Percentiles rank a stretch among this genome's conserved stretches.
These are phyloP conservation scores for Cercis canadensis DNA, from an alignment of 306 rosid species.

Conservation along the genomic window DNA sequence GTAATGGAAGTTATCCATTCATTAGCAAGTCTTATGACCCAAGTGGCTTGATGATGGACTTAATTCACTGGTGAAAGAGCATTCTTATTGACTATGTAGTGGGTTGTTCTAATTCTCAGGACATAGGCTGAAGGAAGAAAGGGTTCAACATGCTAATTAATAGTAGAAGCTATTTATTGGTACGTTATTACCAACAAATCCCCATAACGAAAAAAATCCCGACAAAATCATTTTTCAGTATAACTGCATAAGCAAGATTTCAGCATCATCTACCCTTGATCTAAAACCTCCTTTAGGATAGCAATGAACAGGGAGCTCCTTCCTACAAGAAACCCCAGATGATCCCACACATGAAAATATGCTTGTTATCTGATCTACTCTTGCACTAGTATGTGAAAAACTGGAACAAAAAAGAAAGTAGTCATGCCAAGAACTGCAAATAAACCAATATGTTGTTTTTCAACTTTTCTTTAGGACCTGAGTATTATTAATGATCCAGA, in stretches of 20 bases:
- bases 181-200: background rate
- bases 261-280: background rate
- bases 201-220: background rate
- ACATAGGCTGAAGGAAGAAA: background rate
- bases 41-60: slow-evolving; percentile 23
- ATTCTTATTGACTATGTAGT: slow-evolving; percentile 11
- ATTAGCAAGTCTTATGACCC: slow-evolving; percentile 6
- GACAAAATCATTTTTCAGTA: slow-evolving; percentile 3
- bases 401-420: slow-evolving; percentile 19
- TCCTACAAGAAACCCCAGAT: no score
- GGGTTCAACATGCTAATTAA: background rate
- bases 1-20: background rate
- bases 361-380: slow-evolving; percentile 17
- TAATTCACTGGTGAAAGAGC: slow-evolving; percentile 1
- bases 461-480: background rate
- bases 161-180: background rate
- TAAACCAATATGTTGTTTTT: background rate
- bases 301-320: no score
- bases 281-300: no score
- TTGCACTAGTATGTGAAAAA: slow-evolving; percentile 4
- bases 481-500: slow-evolving; percentile 20
- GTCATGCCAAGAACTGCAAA: slow-evolving; percentile 5
- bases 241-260: slow-evolving; percentile 1
- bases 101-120: slow-evolving; percentile 2
- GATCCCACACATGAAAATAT: background rate